Conservation (phyloP, 2,329 filamentous ascomycete species). For the Pestalotiopsis sp. region DNA sequence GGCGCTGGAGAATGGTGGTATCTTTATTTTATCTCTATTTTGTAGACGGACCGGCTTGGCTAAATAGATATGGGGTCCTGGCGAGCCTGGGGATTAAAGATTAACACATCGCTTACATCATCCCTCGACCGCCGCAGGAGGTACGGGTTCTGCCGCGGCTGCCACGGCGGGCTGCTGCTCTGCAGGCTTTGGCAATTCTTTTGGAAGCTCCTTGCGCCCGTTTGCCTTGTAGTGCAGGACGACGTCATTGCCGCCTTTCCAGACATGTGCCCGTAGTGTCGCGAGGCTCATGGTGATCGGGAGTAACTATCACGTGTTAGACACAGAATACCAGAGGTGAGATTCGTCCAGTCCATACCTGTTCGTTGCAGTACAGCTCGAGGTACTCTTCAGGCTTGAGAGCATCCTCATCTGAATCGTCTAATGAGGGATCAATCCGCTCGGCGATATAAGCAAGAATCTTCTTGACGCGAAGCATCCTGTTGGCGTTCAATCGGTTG, state of each 20-base stretch:
- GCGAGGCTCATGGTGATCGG: constrained; percentile 89
- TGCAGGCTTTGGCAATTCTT: constrained; percentile 29
- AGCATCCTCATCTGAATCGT: constrained; percentile 59
- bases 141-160: background rate
- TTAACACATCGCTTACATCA: background rate
- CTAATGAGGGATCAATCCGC: constrained; percentile 75
- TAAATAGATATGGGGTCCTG: background rate
- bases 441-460: constrained; percentile 92
- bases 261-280: constrained; percentile 87
- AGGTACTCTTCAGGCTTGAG: constrained; percentile 89
- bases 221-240: constrained; percentile 90
- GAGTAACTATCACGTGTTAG: constrained; percentile 55
- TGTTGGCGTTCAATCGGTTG: constrained; percentile 91
- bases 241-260: constrained; percentile 94
- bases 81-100: background rate
- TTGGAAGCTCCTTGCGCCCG: constrained; percentile 69
- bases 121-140: background rate
- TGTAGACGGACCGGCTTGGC: background rate
- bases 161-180: constrained; percentile 5
- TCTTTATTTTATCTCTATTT: background rate
- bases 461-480: constrained; percentile 95
- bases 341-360: constrained; percentile 61
- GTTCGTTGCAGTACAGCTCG: constrained; percentile 92
- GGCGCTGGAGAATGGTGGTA: background rate
- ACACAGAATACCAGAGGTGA: background rate